phyloP scores from a whole-genome alignment of 2,329 filamentous ascomycete genomes.

The Penicillium sumatraense region DNA sequence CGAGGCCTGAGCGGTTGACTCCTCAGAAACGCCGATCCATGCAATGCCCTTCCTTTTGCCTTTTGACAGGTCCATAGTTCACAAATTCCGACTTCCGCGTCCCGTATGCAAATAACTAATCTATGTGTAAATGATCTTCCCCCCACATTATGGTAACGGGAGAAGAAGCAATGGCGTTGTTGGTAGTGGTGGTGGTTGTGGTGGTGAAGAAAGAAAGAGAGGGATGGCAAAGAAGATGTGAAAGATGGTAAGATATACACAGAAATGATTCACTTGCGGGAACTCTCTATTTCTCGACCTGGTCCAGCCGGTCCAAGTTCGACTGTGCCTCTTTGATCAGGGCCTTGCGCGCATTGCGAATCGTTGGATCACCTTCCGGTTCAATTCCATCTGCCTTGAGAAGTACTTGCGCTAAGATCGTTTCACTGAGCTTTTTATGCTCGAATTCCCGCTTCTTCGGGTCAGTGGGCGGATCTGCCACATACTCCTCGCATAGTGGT shows the following conservation, averaged over 20 bases:
- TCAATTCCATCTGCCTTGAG: constrained; percentile 73
- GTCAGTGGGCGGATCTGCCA: constrained; percentile 45
- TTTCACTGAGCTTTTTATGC: constrained; percentile 50
- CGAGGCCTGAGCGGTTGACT: constrained; percentile 15
- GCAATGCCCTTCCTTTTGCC: constrained; percentile 2
- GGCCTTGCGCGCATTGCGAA: constrained; percentile 54
- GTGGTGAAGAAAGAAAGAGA: neutral
- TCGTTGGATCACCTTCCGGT: constrained; percentile 66
- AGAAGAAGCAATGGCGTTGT: too few relatives aligned
- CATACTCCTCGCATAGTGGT: constrained; percentile 44
- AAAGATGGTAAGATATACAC: neutral
- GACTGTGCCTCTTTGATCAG: constrained; percentile 49
- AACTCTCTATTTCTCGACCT: constrained; percentile 26
- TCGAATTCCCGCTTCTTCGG: constrained; percentile 47
- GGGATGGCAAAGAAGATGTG: neutral
- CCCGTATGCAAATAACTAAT: constrained; percentile 12
- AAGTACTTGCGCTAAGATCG: constrained; percentile 48
- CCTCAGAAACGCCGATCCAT: constrained; percentile 17
- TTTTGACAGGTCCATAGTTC: constrained; percentile 11
- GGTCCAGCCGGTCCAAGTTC: constrained; percentile 44
- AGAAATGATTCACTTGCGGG: neutral
- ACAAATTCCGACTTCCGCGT: neutral
- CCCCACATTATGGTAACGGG: neutral
- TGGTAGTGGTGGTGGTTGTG: too few relatives aligned
- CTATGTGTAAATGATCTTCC: constrained; percentile 14